phyloP scores from a whole-genome alignment of 2,329 filamentous ascomycete species.

The Lasiodiplodia citricola region DNA sequence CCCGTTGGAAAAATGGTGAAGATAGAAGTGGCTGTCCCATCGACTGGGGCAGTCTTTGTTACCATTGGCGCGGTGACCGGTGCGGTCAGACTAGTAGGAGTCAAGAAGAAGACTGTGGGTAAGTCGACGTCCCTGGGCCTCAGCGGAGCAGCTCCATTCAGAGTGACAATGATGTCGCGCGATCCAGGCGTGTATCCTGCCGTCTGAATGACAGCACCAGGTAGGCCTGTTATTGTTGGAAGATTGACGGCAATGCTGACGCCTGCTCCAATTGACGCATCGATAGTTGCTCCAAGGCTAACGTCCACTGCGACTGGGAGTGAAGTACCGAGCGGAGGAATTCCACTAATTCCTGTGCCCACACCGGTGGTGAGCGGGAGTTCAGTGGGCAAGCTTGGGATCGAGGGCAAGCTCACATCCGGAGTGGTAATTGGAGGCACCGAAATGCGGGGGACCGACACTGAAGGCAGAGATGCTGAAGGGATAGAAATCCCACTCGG shows the following conservation, averaged over 20 bases:
- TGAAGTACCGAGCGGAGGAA: neutral
- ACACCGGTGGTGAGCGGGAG: neutral
- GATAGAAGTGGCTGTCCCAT: neutral
- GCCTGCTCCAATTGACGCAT: neutral
- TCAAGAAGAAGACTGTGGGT: neutral
- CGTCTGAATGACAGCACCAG: neutral
- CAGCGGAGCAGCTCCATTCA: neutral
- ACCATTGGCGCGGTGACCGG: neutral
- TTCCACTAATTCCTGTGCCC: neutral
- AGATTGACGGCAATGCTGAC: neutral
- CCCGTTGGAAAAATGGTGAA: constrained; percentile 10
- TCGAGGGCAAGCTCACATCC: neutral
- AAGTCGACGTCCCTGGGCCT: neutral
- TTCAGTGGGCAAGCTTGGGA: constrained; percentile 1
- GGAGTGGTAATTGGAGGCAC: neutral
- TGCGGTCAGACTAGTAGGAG: neutral
- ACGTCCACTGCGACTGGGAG: neutral
- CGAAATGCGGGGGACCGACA: neutral
- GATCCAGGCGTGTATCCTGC: constrained; percentile 12
- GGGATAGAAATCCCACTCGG: neutral
- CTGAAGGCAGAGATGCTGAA: neutral
- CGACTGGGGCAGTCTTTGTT: neutral
- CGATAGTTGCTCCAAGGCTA: neutral
- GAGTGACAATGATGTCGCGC: neutral
- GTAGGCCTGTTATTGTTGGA: neutral